Evolutionary conservation across 371 early-diverging fungal species (phyloP).

Genomic region (Mortierella sp.): DNA sequence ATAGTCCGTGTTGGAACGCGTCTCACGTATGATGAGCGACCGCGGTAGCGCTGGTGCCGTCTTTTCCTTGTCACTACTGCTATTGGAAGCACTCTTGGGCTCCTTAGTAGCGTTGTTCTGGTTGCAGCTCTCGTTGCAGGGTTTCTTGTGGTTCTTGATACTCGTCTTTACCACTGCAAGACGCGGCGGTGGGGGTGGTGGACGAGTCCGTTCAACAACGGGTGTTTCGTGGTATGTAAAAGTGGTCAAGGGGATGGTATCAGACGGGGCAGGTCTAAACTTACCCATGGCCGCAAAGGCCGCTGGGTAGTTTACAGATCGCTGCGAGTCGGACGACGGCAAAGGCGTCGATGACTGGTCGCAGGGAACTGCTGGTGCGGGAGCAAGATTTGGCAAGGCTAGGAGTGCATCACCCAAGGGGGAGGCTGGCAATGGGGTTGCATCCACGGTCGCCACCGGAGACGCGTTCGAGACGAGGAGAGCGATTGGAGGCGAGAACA

Average conservation of each 20-base stretch:
- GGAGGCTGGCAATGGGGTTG: conserved; percentile 32
- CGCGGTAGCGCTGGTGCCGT: conserved; percentile 26
- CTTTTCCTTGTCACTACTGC: neutral
- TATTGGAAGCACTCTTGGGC: neutral
- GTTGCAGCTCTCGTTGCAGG: neutral
- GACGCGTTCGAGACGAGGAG: conserved; percentile 39
- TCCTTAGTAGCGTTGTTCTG: neutral
- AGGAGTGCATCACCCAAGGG: conserved; percentile 28
- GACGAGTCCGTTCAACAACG: conserved; percentile 33
- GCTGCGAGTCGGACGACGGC: neutral
- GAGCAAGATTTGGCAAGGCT: conserved; percentile 43
- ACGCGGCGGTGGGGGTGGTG: conserved; percentile 5
- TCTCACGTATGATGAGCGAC: conserved; percentile 58
- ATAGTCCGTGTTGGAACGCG: conserved; percentile 63
- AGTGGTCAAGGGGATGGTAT: conserved; percentile 48
- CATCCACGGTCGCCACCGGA: conserved; percentile 36
- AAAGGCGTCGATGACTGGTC: conserved; percentile 20
- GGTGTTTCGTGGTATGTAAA: conserved; percentile 52
- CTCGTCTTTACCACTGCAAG: neutral
- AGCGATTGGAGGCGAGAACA: conserved; percentile 35
- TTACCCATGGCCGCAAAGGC: conserved; percentile 46
- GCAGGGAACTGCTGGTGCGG: conserved; percentile 24
- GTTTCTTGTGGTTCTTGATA: conserved; percentile 17
- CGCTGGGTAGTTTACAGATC: conserved; percentile 24
- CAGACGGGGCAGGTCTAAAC: conserved; percentile 39